These are phyloP conservation scores for Calycina herbarum DNA, from an alignment of 2,329 filamentous ascomycete species.

Conservation along the genomic window DNA sequence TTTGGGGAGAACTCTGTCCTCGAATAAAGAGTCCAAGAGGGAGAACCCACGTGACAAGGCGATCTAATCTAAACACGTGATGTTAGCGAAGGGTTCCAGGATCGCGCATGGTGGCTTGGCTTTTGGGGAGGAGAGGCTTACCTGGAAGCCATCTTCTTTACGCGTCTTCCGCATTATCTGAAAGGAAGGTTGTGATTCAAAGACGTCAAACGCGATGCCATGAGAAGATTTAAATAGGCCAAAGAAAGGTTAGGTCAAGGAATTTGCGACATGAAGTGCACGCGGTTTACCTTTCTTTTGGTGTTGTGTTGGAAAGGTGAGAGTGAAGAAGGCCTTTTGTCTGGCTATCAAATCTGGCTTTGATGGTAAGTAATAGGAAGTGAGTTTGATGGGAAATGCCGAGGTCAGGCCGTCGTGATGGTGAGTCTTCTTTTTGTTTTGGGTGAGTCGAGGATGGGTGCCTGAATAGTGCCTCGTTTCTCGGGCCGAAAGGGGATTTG, in stretches of 20 bases:
- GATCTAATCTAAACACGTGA: constrained; percentile 64
- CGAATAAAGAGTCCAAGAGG: background rate
- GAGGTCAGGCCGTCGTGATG: background rate
- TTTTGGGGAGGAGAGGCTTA: constrained; percentile 24
- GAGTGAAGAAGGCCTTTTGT: background rate
- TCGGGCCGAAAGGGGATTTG: background rate
- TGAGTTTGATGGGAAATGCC: background rate
- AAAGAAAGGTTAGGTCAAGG: constrained; percentile 2
- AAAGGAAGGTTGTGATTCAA: constrained; percentile 14
- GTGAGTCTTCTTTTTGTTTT: background rate
- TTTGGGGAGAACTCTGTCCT: background rate
- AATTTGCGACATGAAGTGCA: constrained; percentile 9
- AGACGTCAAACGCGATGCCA: constrained; percentile 17
- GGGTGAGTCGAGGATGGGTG: background rate
- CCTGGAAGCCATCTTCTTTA: constrained; percentile 39
- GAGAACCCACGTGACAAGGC: constrained; percentile 77
- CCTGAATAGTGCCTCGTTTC: background rate
- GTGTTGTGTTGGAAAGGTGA: background rate
- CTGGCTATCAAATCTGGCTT: background rate
- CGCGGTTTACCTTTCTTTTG: background rate
- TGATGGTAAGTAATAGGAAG: background rate
- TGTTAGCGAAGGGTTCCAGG: constrained; percentile 23
- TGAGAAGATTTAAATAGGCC: background rate
- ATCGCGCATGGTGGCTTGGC: constrained; percentile 8
- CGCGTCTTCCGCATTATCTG: constrained; percentile 30